Conservation (phyloP, 2,329 filamentous ascomycete species). For the Ceratocystis cacaofunesta region DNA sequence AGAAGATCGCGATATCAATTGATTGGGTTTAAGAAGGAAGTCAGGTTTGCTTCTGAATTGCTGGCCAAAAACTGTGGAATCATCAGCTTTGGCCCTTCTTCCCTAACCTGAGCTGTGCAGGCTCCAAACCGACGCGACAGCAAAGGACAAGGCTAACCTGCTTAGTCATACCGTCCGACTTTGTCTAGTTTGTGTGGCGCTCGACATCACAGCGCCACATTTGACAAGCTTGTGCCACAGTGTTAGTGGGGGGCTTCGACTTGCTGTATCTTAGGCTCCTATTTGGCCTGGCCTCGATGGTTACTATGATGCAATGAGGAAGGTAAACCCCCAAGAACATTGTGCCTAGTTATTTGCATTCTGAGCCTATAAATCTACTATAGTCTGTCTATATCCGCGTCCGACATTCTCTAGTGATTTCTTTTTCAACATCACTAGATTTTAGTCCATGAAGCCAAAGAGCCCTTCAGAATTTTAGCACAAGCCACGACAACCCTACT, state of each 20-base stretch:
- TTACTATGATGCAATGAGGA: not conserved
- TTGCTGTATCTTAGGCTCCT: not conserved
- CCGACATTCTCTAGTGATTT: not conserved
- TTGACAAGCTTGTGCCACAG: conserved; percentile 1
- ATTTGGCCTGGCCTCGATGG: not conserved
- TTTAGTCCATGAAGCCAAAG: not conserved
- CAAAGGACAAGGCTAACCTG: conserved; percentile 10
- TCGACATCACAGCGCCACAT: not conserved
- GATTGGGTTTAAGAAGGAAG: not conserved
- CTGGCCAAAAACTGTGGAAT: not conserved
- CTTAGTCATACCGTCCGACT: not conserved
- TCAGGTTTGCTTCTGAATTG: not conserved
- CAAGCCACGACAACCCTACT: not conserved
- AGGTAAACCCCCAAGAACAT: not conserved
- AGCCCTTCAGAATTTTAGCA: not conserved
- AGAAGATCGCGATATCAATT: not conserved
- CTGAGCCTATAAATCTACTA: not conserved
- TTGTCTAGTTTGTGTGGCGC: not conserved
- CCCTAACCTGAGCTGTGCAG: conserved; percentile 6
- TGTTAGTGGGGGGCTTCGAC: not conserved
- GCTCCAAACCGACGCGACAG: conserved; percentile 16
- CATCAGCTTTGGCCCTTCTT: not conserved
- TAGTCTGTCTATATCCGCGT: not conserved
- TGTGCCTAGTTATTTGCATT: not conserved
- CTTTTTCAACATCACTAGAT: not conserved